Evolutionary conservation across 2,329 filamentous ascomycete genomes (phyloP), one percentile per base, ranked within the genome.

Genomic region (Penicillium italicum): DNA sequence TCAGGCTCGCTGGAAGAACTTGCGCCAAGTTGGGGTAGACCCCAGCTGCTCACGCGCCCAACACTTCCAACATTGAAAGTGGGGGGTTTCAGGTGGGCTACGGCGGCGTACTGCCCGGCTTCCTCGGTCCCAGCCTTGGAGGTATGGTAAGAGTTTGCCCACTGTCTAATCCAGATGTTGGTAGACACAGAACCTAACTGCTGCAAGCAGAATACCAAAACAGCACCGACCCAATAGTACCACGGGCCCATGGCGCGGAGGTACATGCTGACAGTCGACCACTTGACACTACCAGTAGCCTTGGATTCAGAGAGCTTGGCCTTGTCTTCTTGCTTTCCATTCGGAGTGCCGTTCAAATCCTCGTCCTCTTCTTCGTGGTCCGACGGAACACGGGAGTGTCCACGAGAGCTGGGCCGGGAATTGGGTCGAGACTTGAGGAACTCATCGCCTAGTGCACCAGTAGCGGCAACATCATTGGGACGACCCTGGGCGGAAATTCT

Each of bases 111-210:
- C 55, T 41, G 74, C 67, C 61, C 66, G 22, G 72, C 70, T 53
- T 71, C 66, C 22, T 60, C 70, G 22, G 57, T 28, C 6, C 59
- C 57, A 26, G 50, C 69, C 55, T 72, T 73, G 47, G 80, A 80
- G 57, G 68, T 76, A 54, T 81, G 82, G 70, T 97, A 97, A 57
- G 94, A 88, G 70, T 97, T 96, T 16, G 93, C 89, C 94, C 94
- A 99, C 71, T 93, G 81, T 64, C 90, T 85, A 66, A 99, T 96
- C 94, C 94, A 99, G 48, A 97, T 76, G 66, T 94, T 97, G 34
- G 91, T 95, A 0, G 88, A 90, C 2, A 97, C 88, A 24, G 89
- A 89, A 4, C 89, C 88, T 33, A 96, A 72, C 71, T 99, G 94
- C 70, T 97, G 92, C 42, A 88, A 77, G 28, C 82, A 81, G 68